Conservation (phyloP, 441 rosid genomes). For the Cnidoscolus chayamansa region DNA sequence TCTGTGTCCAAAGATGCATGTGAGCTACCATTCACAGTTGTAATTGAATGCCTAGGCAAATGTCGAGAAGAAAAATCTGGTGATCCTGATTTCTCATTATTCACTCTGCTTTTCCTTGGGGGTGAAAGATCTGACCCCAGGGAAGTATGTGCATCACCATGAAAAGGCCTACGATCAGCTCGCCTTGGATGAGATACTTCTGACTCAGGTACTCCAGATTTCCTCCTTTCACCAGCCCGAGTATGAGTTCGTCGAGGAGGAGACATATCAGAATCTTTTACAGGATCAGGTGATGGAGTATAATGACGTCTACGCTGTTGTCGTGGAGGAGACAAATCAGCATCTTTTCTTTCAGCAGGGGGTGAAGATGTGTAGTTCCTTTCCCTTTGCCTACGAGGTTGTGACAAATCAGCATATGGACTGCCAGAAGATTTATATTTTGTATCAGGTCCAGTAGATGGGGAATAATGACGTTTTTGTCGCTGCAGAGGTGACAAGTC, state of each 20-base stretch:
- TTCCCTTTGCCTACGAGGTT: conserved; percentile 43
- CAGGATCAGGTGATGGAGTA: conserved; percentile 20
- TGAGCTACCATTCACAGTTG: conserved; percentile 17
- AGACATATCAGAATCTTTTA: conserved; percentile 9
- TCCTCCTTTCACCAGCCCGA: neutral
- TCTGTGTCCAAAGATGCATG: conserved; percentile 36
- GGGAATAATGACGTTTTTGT: conserved; percentile 24
- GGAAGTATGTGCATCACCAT: conserved; percentile 6
- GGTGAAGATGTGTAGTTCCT: conserved; percentile 46
- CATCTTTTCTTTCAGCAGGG: conserved; percentile 10
- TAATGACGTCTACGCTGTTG: conserved; percentile 17
- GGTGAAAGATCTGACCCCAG: conserved; percentile 48
- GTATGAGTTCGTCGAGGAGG: conserved; percentile 9
- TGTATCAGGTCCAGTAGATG: conserved; percentile 31
- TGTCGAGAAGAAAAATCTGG: conserved; percentile 17
- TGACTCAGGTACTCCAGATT: neutral
- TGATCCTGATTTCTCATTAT: conserved; percentile 11
- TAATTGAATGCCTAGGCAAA: conserved; percentile 9
- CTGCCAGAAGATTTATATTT: neutral
- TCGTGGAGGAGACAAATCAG: conserved; percentile 34
- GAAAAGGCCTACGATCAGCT: too few relatives aligned
- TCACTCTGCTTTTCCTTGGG: conserved; percentile 38
- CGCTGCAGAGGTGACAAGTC: conserved; percentile 38
- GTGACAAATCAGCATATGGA: conserved; percentile 32
- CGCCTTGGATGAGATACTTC: too few relatives aligned